A percentile compares a stretch with the other conserved stretches of the same genome.
Conservation (phyloP, 768 basidiomycete genomes). For the Russula virescens region DNA sequence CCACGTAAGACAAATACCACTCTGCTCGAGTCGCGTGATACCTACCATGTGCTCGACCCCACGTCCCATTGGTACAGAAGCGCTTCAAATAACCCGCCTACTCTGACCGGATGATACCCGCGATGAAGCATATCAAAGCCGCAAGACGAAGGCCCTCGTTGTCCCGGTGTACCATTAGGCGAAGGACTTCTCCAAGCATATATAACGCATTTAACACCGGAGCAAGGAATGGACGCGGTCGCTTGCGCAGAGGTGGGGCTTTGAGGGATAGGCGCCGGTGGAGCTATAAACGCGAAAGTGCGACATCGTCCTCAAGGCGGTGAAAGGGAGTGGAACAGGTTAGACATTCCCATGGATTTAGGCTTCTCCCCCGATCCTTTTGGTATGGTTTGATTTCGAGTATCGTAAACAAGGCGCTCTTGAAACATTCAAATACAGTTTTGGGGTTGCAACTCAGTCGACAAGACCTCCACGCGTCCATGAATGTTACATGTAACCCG, state of each 20-base stretch:
- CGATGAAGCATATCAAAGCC: conserved; percentile 57
- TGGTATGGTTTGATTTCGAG: conserved; percentile 35
- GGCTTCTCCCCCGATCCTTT: not conserved
- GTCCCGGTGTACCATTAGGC: conserved; percentile 52
- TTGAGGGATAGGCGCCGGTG: conserved; percentile 26
- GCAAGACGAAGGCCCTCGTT: conserved; percentile 51
- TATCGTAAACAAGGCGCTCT: conserved; percentile 43
- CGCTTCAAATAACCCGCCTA: conserved; percentile 95
- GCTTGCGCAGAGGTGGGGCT: conserved; percentile 6
- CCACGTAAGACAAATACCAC: conserved; percentile 8
- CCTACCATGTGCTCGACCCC: conserved; percentile 42
- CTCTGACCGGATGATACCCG: conserved; percentile 62
- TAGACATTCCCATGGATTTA: conserved; percentile 45
- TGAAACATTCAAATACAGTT: conserved; percentile 55
- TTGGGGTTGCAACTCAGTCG: conserved; percentile 40
- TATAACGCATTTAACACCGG: conserved; percentile 72
- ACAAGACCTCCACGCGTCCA: conserved; percentile 49
- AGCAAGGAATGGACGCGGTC: conserved; percentile 44
- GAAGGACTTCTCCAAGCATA: conserved; percentile 65
- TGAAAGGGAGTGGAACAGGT: conserved; percentile 38
- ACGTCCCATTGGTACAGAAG: conserved; percentile 56
- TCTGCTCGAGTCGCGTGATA: conserved; percentile 13
- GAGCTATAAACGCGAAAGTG: conserved; percentile 40
- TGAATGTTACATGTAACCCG: conserved; percentile 48
- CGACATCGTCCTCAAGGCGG: conserved; percentile 56